Evolutionary conservation across 495 filamentous ascomycete species (phyloP), one percentile per base, ranked within the genome.

Genomic region (Penicillium diatomitis): DNA sequence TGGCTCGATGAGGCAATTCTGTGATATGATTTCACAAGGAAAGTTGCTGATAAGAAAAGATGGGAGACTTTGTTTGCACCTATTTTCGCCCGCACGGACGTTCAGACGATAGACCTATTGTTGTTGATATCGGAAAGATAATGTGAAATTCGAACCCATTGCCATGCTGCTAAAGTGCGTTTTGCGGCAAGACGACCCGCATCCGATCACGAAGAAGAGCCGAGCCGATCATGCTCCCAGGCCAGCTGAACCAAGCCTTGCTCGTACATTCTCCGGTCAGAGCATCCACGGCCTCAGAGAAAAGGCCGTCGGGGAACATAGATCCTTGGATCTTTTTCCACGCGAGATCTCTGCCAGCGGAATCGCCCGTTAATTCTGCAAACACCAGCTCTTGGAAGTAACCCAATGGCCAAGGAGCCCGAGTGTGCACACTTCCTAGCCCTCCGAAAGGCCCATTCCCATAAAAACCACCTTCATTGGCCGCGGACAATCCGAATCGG

Each of bases 131-230:
- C 39, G 39, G 5, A 38, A 38, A n/a, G 5, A 7, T 4, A 38
- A 38, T 38, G 5, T 7, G 35, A 38, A 7, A 38, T 11, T 4
- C 29, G 39, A n/a, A 45, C 39, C 5, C n/a, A 27, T 41, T 8
- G 8, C 29, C 39, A 41, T 28, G 1, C 28, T 8, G 12, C 28
- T 9, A 12, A 4, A 41, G 20, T 20, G 20, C 20, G 1, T 20
- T 20, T 20, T 20, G 39, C 4, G 42, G 42, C 32, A 45, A 45
- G n/a, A 45, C 42, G 5, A 30, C 3, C 11, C 30, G 29, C 1
- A 32, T 32, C 11, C 42, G 42, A 45, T 45, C 42, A n/a, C 35
- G 42, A 45, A 45, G 42, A 6, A 45, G 42, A 32, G 42, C 42
- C 27, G 42, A 45, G 11, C 42, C 42, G 20, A 45, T 45, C 42